phyloP scores from a whole-genome alignment of 805 yeast species.

The Candida railenensis region DNA sequence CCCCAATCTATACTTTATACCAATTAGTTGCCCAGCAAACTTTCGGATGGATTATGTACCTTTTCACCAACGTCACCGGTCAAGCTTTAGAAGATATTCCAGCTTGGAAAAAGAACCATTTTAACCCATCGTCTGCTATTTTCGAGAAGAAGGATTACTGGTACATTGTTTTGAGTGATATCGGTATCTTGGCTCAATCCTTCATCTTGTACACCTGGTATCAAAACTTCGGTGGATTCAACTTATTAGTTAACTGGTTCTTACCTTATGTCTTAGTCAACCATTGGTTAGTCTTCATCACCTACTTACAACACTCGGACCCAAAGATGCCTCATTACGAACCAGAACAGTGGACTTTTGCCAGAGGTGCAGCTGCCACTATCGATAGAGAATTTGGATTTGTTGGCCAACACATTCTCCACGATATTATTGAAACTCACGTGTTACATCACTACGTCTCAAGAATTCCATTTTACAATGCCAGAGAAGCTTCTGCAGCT shows the following conservation, averaged over 20 bases:
- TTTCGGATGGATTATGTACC: slow-evolving; percentile 53
- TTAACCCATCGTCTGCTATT: slow-evolving; percentile 53
- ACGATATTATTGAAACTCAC: slow-evolving; percentile 59
- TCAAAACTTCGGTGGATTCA: slow-evolving; percentile 46
- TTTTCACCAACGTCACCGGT: slow-evolving; percentile 57
- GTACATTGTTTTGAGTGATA: slow-evolving; percentile 54
- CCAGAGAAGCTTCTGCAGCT: slow-evolving; percentile 50
- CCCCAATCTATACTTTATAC: slow-evolving; percentile 48
- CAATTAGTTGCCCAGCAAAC: slow-evolving; percentile 52
- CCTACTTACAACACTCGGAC: slow-evolving; percentile 63
- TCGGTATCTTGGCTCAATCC: slow-evolving; percentile 50
- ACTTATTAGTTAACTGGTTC: slow-evolving; percentile 54
- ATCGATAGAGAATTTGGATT: slow-evolving; percentile 63
- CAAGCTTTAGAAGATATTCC: slow-evolving; percentile 44
- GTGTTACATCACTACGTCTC: slow-evolving; percentile 57
- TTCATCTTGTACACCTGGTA: slow-evolving; percentile 53
- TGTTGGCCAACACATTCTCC: slow-evolving; percentile 55
- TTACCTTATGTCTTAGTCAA: slow-evolving; percentile 59
- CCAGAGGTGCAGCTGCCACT: slow-evolving; percentile 67
- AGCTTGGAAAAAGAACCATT: slow-evolving; percentile 48
- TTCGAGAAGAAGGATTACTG: slow-evolving; percentile 55
- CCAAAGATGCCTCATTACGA: slow-evolving; percentile 60
- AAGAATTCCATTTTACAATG: slow-evolving; percentile 56
- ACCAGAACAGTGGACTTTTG: slow-evolving; percentile 59
- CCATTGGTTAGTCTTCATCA: slow-evolving; percentile 65